Evolutionary conservation across 2,329 filamentous ascomycete genomes (phyloP), one percentile per base, ranked within the genome.

Genomic region (Penicillium sumatraense): DNA sequence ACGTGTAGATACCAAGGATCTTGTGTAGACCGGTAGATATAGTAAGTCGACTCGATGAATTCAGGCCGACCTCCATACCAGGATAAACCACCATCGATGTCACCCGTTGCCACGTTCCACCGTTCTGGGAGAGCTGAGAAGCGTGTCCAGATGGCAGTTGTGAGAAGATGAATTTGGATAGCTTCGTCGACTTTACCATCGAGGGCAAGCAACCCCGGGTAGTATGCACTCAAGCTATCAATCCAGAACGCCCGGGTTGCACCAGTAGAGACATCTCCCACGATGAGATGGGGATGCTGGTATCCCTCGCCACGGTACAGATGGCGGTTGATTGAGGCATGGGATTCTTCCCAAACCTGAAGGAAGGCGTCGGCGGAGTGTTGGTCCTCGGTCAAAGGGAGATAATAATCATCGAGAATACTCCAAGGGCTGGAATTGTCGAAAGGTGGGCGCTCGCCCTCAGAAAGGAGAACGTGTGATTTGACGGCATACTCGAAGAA

Each of bases 401-500:
- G 75, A 65, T 89, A 90, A 20, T 89, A 86, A 58, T 88, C 84
- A 54, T 69, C 89, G 73, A 86, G 81, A 81, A 73, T 59, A 57
- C 77, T 69, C 67, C 78, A 70, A 61, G 79, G 68, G 60, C 75
- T 72, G 20, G 80, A 72, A 10, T 51, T 38, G 47, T 75, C 65
- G 46, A 70, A 69, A 3, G 60, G 57, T 10, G 72, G 69, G 18
- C 68, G 71, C 23, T 72, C 81, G 54, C 89, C 86, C 1, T 91
- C 90, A 2, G 93, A 96, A 20, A 98, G 84, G 21, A 99, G 77
- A 56, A 99, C 90, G 69, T 96, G 88, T 16, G 92, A 92, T 75
- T 99, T 99, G 67, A 98, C 83, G 3, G 95, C 93, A 74, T 99
- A 99, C 76, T 99, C 95, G 68, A 96, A 98, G 77, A 99, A 99